Conservation (phyloP, 2,329 filamentous ascomycete genomes). For the Aspergillus oerlinghausenensis region DNA sequence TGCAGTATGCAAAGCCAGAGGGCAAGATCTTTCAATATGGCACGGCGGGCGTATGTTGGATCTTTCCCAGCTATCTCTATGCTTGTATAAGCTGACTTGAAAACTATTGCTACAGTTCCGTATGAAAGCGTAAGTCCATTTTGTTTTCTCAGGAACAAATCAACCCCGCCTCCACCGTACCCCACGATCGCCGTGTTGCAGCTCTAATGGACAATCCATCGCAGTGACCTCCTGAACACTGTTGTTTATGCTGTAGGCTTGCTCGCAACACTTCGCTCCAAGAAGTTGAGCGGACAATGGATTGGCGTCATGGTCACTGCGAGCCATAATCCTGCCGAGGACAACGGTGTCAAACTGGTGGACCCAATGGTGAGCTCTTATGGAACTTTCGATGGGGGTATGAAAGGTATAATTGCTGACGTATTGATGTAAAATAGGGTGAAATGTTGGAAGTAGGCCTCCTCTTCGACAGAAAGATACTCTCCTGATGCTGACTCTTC, state of each 20-base stretch:
- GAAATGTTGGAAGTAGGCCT: constrained; percentile 83
- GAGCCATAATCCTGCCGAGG: constrained; percentile 82
- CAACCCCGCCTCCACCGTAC: constrained; percentile 26
- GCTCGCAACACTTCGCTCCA: constrained; percentile 80
- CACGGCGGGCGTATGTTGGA: constrained; percentile 55
- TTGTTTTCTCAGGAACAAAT: constrained; percentile 18
- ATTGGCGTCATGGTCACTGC: constrained; percentile 97
- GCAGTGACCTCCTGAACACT: constrained; percentile 74
- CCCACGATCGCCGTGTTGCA: constrained; percentile 30
- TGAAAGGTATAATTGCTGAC: constrained; percentile 6
- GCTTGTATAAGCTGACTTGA: constrained; percentile 12
- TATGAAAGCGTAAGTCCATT: constrained; percentile 59
- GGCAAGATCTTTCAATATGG: constrained; percentile 55
- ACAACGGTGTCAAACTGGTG: constrained; percentile 93
- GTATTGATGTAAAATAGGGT: constrained; percentile 48
- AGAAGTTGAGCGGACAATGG: constrained; percentile 81
- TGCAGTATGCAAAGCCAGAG: constrained; percentile 47
- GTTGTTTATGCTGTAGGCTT: constrained; percentile 91
- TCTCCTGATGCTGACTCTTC: constrained; percentile 13
- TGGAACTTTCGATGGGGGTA: background rate
- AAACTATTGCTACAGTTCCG: constrained; percentile 51
- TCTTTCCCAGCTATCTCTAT: constrained; percentile 1
- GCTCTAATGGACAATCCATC: constrained; percentile 27
- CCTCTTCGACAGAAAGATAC: background rate
- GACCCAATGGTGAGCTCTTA: constrained; percentile 68